Evolutionary conservation across 2,329 filamentous ascomycete species (phyloP).

Genomic region (Cladorrhinum sp.): DNA sequence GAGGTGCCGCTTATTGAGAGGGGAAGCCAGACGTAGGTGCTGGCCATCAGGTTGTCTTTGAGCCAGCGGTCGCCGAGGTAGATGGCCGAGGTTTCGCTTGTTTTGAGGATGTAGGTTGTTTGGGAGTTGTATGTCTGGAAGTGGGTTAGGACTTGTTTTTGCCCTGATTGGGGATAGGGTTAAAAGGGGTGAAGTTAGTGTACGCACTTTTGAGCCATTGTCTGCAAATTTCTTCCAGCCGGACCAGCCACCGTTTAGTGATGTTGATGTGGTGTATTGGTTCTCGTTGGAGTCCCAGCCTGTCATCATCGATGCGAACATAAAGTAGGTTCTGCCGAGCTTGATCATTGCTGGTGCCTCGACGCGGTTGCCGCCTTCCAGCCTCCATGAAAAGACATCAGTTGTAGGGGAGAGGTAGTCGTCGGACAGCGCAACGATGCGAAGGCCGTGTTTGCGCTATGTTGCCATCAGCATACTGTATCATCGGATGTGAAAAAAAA

Average conservation of each 20-base stretch:
- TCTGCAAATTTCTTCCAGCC: conserved; percentile 58
- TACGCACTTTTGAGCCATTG: conserved; percentile 40
- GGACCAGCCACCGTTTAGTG: conserved; percentile 54
- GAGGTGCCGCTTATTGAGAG: conserved; percentile 43
- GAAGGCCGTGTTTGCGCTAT: conserved; percentile 54
- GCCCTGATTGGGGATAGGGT: no score
- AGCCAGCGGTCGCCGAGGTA: conserved; percentile 69
- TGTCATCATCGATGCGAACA: conserved; percentile 59
- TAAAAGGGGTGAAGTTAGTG: neutral
- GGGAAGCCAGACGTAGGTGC: conserved; percentile 65
- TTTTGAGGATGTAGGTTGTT: conserved; percentile 55
- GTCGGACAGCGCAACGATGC: conserved; percentile 53
- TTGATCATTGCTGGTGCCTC: conserved; percentile 65
- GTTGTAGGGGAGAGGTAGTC: conserved; percentile 54
- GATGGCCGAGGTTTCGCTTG: conserved; percentile 41
- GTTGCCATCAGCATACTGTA: no score
- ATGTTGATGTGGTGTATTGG: conserved; percentile 25
- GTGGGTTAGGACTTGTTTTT: neutral
- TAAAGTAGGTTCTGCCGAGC: conserved; percentile 57
- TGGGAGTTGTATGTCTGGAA: conserved; percentile 55
- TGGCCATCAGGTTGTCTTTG: conserved; percentile 54
- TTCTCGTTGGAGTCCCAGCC: conserved; percentile 64
- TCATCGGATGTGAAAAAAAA: neutral
- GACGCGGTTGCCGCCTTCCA: conserved; percentile 42
- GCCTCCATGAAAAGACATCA: conserved; percentile 48